Evolutionary conservation across 1,139 yeast species (phyloP), one percentile per base, ranked within the genome.

Genomic region (Suhomyces choctaworum): DNA sequence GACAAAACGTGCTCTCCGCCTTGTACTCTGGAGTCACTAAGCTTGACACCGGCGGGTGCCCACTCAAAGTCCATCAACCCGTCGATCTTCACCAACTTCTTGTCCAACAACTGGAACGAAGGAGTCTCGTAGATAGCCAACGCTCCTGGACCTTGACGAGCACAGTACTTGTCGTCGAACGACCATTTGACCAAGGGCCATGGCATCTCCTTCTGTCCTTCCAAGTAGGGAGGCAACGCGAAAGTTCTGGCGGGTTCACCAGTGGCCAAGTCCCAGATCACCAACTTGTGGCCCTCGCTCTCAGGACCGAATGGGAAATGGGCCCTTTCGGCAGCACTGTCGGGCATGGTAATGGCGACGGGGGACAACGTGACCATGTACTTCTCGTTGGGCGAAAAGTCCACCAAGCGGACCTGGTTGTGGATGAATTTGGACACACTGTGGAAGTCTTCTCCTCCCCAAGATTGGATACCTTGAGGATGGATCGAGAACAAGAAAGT

Each of bases 131-230:
- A 94, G 46, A 94, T 77, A 32, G 96, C 92, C 50, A 94, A 73
- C 37, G 95, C 97, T 47, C 87, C 94, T 39, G 96, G 96, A 37
- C 92, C 92, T 64, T 87, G 80, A 69, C 98, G 85, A 39, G 97
- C 97, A 70, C 96, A 87, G 71, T 82, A 94, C 64, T 80, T 82
- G 64, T 88, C 96, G 65, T 94, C 95, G 52, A 73, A 75, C 29
- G 97, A 88, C 97, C 98, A 94, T 66, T 89, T 90, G 60, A 94
- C 84, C 58, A 92, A 78, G 32, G 99, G 99, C 99, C 99, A 92
- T 47, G 85, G 82, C 80, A 88, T 80, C 57, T 82, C 83, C 58
- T 77, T 75, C 53, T 76, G 78, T 35, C 77, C 76, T 54, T 78
- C 85, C 53, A 82, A 70, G 54, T 78, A 76, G 47, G 94, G 90